Evolutionary conservation across 768 basidiomycete species (phyloP).

Genomic region (Lactarius hatsudake): DNA sequence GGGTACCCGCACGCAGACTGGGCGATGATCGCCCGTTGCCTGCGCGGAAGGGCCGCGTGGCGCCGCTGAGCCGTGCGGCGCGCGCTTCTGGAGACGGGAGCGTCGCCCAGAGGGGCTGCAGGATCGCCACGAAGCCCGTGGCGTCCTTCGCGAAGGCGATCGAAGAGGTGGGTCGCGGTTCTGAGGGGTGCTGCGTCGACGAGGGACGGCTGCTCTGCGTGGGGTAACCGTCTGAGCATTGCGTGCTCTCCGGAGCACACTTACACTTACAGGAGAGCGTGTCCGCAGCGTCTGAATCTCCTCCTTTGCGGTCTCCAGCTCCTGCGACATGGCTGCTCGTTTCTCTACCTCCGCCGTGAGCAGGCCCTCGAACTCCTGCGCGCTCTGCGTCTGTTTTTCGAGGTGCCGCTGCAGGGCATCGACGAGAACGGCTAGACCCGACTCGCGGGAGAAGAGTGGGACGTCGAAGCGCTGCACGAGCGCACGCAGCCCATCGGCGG

Average conservation of each 20-base stretch:
- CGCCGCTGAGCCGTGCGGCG: constrained; percentile 53
- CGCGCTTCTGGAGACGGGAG: constrained; percentile 86
- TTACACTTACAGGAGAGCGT: constrained; percentile 39
- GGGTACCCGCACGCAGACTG: constrained; percentile 31
- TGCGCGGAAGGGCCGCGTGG: constrained; percentile 45
- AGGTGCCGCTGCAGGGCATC: constrained; percentile 33
- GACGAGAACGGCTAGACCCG: constrained; percentile 30
- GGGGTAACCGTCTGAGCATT: constrained; percentile 4
- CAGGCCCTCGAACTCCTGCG: constrained; percentile 38
- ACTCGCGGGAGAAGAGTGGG: constrained; percentile 41
- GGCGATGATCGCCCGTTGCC: constrained; percentile 34
- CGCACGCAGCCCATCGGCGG: constrained; percentile 44
- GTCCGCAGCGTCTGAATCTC: constrained; percentile 31
- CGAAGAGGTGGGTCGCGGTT: constrained; percentile 24
- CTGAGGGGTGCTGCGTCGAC: not conserved
- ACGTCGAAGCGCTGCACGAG: constrained; percentile 59
- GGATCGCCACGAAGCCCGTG: constrained; percentile 53
- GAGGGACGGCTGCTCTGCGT: constrained; percentile 16
- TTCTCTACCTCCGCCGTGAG: constrained; percentile 36
- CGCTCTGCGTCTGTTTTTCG: constrained; percentile 38
- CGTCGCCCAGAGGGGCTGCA: constrained; percentile 74
- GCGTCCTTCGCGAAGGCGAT: constrained; percentile 43
- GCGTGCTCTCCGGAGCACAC: constrained; percentile 30
- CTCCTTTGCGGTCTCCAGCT: constrained; percentile 31
- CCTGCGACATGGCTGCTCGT: constrained; percentile 18